phyloP scores from a whole-genome alignment of 169 alveolate genomes.

The Plasmodium malariae region DNA sequence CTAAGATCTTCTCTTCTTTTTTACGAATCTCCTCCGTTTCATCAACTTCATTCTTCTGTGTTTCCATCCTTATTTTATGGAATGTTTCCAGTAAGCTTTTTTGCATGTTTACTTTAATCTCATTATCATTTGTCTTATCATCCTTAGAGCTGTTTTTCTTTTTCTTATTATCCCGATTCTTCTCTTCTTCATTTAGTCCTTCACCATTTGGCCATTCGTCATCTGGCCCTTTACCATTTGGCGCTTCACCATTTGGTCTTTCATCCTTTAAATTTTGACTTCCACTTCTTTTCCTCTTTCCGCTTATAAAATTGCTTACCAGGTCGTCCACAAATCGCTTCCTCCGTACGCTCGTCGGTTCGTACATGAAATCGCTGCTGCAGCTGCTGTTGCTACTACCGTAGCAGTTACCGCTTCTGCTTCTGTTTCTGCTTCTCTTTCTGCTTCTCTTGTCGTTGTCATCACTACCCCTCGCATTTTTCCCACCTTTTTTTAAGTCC shows the following conservation, averaged over 20 bases:
- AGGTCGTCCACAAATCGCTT: constrained; percentile 61
- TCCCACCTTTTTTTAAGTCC: constrained; percentile 22
- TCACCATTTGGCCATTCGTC: background rate
- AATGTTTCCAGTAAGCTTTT: constrained; percentile 70
- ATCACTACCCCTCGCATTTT: background rate
- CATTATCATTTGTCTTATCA: constrained; percentile 22
- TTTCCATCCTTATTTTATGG: constrained; percentile 41
- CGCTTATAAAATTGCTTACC: constrained; percentile 61
- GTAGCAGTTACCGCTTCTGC: constrained; percentile 23
- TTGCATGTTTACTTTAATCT: constrained; percentile 17
- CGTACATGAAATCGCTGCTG: constrained; percentile 43
- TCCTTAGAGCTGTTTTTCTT: constrained; percentile 2
- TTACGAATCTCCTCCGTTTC: constrained; percentile 66
- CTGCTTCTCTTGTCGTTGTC: too few relatives aligned
- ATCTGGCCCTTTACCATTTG: background rate
- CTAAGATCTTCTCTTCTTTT: constrained; percentile 71
- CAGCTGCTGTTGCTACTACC: too few relatives aligned
- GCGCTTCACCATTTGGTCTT: background rate
- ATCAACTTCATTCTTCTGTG: constrained; percentile 56
- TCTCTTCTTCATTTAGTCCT: background rate
- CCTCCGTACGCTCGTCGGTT: constrained; percentile 59
- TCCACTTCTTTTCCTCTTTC: constrained; percentile 44
- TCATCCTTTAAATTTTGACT: background rate
- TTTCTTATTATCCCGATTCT: background rate
- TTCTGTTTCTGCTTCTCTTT: too few relatives aligned